phyloP scores from a whole-genome alignment of 805 yeast genomes.

The Yamadazyma takamatsuzukensis region DNA sequence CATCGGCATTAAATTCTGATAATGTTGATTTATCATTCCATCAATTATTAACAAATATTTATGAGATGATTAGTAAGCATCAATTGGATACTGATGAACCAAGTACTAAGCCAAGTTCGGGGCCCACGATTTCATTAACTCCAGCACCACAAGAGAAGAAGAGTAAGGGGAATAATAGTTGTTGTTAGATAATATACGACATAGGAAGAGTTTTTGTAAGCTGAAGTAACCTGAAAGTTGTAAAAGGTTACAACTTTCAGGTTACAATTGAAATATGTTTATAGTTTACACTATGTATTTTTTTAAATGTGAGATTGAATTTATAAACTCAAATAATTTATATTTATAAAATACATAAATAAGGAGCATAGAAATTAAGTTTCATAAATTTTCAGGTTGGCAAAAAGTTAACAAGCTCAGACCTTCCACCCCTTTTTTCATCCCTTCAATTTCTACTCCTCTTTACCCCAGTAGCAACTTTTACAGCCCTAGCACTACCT shows the following conservation, averaged over 20 bases:
- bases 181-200: no score
- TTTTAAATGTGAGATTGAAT: no score
- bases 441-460: constrained; percentile 15
- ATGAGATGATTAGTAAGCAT: constrained; percentile 91
- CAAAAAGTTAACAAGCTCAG: no score
- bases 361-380: no score
- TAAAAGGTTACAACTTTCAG: no score
- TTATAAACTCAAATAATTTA: no score
- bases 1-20: constrained; percentile 89
- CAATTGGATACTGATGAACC: constrained; percentile 81
- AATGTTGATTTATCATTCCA: constrained; percentile 94
- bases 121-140: constrained; percentile 88
- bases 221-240: no score
- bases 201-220: no score
- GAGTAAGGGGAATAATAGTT: constrained; percentile 52
- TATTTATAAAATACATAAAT: no score
- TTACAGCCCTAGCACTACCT: constrained; percentile 33
- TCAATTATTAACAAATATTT: constrained; percentile 87
- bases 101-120: constrained; percentile 62
- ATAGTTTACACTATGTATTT: no score
- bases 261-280: no score
- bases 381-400: no score
- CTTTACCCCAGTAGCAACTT: constrained; percentile 28
- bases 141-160: constrained; percentile 86
- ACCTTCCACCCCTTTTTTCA: background rate